phyloP scores from a whole-genome alignment of 495 filamentous ascomycete genomes.

The Gamarada debralockiae region DNA sequence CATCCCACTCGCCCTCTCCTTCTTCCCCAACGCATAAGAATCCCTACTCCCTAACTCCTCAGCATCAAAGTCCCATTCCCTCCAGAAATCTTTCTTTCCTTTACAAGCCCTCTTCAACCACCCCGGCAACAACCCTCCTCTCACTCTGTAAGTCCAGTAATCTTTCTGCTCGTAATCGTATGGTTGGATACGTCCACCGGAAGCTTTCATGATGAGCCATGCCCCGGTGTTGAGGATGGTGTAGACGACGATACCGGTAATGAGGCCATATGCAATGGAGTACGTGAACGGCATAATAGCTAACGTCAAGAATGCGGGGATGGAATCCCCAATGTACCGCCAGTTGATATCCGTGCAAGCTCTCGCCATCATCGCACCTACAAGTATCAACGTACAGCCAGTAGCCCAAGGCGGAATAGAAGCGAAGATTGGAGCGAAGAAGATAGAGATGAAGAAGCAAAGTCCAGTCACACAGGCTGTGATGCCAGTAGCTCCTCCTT shows the following conservation, averaged over 20 bases:
- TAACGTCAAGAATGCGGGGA: slow-evolving; percentile 78
- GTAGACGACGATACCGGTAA: slow-evolving; percentile 65
- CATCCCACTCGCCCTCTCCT: slow-evolving; percentile 10
- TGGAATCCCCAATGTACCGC: slow-evolving; percentile 71
- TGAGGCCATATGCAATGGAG: slow-evolving; percentile 68
- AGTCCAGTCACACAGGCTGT: slow-evolving; percentile 72
- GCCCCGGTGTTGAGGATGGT: slow-evolving; percentile 61
- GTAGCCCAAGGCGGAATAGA: slow-evolving; percentile 83
- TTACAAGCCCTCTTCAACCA: slow-evolving; percentile 57
- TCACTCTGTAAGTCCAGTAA: slow-evolving; percentile 64
- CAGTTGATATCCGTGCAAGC: slow-evolving; percentile 78
- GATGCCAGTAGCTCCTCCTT: slow-evolving; percentile 77
- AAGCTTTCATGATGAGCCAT: slow-evolving; percentile 60
- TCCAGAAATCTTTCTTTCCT: slow-evolving; percentile 71
- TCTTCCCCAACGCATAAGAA: slow-evolving; percentile 8
- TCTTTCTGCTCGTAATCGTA: slow-evolving; percentile 70
- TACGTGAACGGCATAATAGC: slow-evolving; percentile 85
- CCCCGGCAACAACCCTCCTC: slow-evolving; percentile 63
- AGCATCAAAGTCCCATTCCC: slow-evolving; percentile 23
- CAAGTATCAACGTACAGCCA: slow-evolving; percentile 74
- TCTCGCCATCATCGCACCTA: slow-evolving; percentile 77
- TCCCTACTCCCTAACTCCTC: slow-evolving; percentile 19
- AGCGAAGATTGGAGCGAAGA: slow-evolving; percentile 84
- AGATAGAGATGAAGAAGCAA: slow-evolving; percentile 81
- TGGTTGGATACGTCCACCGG: slow-evolving; percentile 65